Percentiles rank a stretch among this genome's conserved stretches.
phyloP scores from a whole-genome alignment of 495 filamentous ascomycete genomes.

The Xylaria nigripes region DNA sequence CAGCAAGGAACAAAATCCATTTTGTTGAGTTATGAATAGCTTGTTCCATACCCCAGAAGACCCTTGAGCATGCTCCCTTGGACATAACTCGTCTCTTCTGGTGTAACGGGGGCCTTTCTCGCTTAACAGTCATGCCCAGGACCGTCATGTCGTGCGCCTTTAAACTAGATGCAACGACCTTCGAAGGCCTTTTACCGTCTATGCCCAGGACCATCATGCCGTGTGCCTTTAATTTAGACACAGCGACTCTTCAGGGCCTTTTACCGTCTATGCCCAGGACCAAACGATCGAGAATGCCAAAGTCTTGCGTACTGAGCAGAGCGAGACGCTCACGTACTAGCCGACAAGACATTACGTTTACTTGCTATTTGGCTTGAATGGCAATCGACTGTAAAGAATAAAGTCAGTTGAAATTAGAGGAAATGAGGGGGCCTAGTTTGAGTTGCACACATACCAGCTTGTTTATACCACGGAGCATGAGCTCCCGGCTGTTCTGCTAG shows the following conservation, averaged over 20 bases:
- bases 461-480: too few species aligned
- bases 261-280: slow-evolving; percentile 11
- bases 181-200: slow-evolving; percentile 6
- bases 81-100: too few species aligned
- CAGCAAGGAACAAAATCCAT: slow-evolving; percentile 4
- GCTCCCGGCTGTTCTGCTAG: too few species aligned
- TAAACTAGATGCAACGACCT: slow-evolving; percentile 1
- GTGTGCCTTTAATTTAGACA: too few species aligned
- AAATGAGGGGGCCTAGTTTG: too few species aligned
- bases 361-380: neutral
- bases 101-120: too few species aligned
- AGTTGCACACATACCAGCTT: too few species aligned
- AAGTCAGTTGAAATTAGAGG: neutral
- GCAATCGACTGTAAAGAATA: neutral
- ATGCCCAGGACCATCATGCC: slow-evolving; percentile 8
- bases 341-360: too few species aligned
- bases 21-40: slow-evolving; percentile 1
- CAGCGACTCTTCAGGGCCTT: slow-evolving; percentile 3
- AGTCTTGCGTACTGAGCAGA: too few species aligned
- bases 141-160: slow-evolving; percentile 1
- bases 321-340: too few species aligned
- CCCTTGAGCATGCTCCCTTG: slow-evolving; percentile 5
- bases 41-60: neutral
- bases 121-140: slow-evolving; percentile 5
- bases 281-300: neutral